These are phyloP conservation scores for Lathyrus aphaca DNA, from an alignment of 306 rosid species.

Conservation along the genomic window DNA sequence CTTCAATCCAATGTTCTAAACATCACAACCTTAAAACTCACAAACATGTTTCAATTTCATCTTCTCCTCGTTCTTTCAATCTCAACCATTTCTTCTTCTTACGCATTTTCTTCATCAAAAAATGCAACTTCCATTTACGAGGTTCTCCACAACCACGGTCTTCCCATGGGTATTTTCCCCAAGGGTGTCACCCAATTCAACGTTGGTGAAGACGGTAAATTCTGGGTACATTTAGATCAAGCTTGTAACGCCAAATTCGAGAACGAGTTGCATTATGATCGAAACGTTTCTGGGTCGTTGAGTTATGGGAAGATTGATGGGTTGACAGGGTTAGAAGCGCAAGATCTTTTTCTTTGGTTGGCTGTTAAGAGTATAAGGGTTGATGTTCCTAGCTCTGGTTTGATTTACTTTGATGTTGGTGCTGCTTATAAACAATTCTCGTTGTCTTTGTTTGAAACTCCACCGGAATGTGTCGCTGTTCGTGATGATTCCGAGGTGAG, in stretches of 20 bases:
- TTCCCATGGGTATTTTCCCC: constrained; percentile 83
- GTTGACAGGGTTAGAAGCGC: constrained; percentile 70
- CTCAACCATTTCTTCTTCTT: constrained; percentile 6
- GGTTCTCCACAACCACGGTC: constrained; percentile 59
- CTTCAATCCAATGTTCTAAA: constrained; percentile 18
- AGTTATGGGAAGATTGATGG: constrained; percentile 64
- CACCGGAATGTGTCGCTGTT: constrained; percentile 67
- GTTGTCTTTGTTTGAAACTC: constrained; percentile 76
- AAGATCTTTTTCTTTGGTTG: constrained; percentile 89
- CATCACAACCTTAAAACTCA: not conserved
- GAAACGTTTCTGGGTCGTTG: constrained; percentile 68
- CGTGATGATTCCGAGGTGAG: constrained; percentile 46
- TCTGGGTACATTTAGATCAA: constrained; percentile 69
- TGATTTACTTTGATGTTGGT: constrained; percentile 84
- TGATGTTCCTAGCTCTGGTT: constrained; percentile 81
- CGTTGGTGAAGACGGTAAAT: constrained; percentile 50
- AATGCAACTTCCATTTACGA: constrained; percentile 59
- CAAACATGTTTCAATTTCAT: constrained; percentile 37
- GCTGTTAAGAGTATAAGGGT: constrained; percentile 73
- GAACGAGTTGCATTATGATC: constrained; percentile 78
- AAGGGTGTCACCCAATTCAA: constrained; percentile 65
- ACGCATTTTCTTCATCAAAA: not conserved
- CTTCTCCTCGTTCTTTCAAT: constrained; percentile 2
- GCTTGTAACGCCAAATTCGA: constrained; percentile 91
- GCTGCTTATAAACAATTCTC: constrained; percentile 73